Base-by-base conservation (phyloP, 306 rosid genomes). In the Citrullus mucosospermus region DNA sequence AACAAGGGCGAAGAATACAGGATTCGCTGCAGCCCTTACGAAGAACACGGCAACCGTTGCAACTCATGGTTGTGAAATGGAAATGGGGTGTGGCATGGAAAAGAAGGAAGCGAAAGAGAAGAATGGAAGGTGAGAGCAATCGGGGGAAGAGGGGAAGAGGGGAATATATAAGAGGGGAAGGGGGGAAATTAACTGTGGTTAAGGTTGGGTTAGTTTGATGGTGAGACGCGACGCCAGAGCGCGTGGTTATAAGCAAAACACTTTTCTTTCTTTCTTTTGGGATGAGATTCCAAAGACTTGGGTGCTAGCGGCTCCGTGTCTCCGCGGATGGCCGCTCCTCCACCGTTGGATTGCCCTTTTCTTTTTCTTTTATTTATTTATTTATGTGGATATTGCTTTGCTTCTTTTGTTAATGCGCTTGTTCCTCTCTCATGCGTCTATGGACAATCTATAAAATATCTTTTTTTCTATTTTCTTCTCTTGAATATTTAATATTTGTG, bases 271-370 rank as follows among this genome's bases (percentile, higher is more conserved):
- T 53, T 53, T 53, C 57, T 53, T 53, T 53, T 16, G 57, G 87
- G 82, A 87, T 73, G 88, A 86, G 91, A 92, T 91, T 95, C 97
- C 98, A 89, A 95, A 83, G 90, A 72, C 53, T 83, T 85, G 87
- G 97, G 98, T 84, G 84, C 69, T 83, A 91, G 93, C 98, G 98
- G 98, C 96, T 95, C 96, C 98, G 96, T 88, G 97, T 92, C 89
- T 95, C 97, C 98, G 97, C 98, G 91, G 86, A 88, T 86, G 91
- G 87, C 84, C 84, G 89, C 87, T 87, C 89, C 93, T 90, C 84
- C 85, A 78, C 98, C 98, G 97, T 93, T 88, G 85, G 97, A 93
- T 93, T 86, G 75, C 15, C 76, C 2, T 6, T 36, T 78, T 60
- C 48, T 11, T 0, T 56, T 66, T 65, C 41, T 12, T 61, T 56